Conservation (phyloP, 2,329 filamentous ascomycete species). For the Fusarium metavorans region DNA sequence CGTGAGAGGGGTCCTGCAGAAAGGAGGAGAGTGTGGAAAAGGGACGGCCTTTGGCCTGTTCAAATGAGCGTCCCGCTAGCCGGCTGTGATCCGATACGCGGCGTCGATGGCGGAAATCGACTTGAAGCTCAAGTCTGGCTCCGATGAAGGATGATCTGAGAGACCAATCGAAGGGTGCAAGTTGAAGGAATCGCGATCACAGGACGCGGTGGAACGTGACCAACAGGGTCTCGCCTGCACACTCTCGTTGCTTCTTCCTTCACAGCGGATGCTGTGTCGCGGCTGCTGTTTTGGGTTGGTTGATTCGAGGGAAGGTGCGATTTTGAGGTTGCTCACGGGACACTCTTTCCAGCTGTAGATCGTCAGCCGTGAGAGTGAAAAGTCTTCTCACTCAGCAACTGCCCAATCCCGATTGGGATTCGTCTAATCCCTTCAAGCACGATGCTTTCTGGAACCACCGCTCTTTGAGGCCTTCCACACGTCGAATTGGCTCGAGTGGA, state of each 20-base stretch:
- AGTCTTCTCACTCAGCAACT: conserved; percentile 6
- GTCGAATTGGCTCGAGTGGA: conserved; percentile 11
- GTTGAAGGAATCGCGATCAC: conserved; percentile 31
- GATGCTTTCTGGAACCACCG: neutral
- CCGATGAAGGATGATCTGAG: conserved; percentile 20
- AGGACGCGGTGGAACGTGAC: conserved; percentile 39
- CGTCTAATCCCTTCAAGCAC: conserved; percentile 6
- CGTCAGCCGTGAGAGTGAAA: conserved; percentile 28
- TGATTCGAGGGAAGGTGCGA: conserved; percentile 28
- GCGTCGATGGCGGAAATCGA: conserved; percentile 27
- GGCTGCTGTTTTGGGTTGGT: conserved; percentile 14
- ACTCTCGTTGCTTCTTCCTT: conserved; percentile 23
- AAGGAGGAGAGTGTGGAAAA: neutral
- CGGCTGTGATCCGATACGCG: conserved; percentile 22
- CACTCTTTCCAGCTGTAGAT: neutral
- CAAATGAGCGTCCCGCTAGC: conserved; percentile 21
- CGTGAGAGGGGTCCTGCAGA: conserved; percentile 1
- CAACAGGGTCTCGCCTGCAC: conserved; percentile 26
- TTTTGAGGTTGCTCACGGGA: conserved; percentile 11
- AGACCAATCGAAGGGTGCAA: conserved; percentile 15
- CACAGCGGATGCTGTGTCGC: conserved; percentile 1
- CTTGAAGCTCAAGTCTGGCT: conserved; percentile 14
- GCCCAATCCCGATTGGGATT: neutral
- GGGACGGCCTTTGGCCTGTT: neutral
- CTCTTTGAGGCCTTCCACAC: neutral